Evolutionary conservation across 805 yeast genomes (phyloP).

Genomic region (Metschnikowia dekortorum): DNA sequence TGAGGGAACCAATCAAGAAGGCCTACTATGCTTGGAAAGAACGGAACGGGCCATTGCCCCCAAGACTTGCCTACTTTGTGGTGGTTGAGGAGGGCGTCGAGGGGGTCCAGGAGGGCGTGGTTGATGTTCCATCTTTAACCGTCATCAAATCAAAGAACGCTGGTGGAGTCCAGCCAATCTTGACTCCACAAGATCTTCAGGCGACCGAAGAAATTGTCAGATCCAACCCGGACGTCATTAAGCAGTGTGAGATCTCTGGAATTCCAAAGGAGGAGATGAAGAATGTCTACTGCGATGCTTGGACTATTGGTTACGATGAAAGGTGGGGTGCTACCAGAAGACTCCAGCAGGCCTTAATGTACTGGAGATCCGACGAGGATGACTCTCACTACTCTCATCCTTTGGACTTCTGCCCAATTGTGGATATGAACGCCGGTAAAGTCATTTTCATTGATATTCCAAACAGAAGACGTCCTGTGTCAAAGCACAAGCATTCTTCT

Average conservation of each 20-base stretch:
- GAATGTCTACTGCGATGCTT: slow-evolving; percentile 59
- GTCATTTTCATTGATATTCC: slow-evolving; percentile 76
- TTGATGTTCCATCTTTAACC: slow-evolving; percentile 48
- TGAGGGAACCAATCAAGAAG: slow-evolving; percentile 66
- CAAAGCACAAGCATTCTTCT: slow-evolving; percentile 63
- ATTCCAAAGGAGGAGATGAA: slow-evolving; percentile 59
- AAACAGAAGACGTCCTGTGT: slow-evolving; percentile 64
- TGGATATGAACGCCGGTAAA: slow-evolving; percentile 65
- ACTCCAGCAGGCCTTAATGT: slow-evolving; percentile 77
- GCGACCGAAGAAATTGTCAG: slow-evolving; percentile 62
- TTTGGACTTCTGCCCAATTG: slow-evolving; percentile 77
- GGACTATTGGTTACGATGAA: slow-evolving; percentile 70
- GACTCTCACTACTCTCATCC: slow-evolving; percentile 76
- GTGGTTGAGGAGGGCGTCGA: slow-evolving; percentile 52
- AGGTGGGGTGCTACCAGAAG: slow-evolving; percentile 75
- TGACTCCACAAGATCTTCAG: slow-evolving; percentile 65
- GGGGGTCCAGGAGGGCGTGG: slow-evolving; percentile 70
- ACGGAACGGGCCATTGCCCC: slow-evolving; percentile 55
- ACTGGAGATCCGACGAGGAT: slow-evolving; percentile 70
- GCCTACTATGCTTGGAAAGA: slow-evolving; percentile 65
- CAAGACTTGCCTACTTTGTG: slow-evolving; percentile 64
- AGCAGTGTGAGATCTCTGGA: slow-evolving; percentile 69
- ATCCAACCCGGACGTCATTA: slow-evolving; percentile 65
- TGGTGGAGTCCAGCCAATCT: slow-evolving; percentile 68
- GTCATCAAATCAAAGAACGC: slow-evolving; percentile 46